Base-by-base conservation (phyloP, 2,329 filamentous ascomycete species). In the Penicillium sp. region DNA sequence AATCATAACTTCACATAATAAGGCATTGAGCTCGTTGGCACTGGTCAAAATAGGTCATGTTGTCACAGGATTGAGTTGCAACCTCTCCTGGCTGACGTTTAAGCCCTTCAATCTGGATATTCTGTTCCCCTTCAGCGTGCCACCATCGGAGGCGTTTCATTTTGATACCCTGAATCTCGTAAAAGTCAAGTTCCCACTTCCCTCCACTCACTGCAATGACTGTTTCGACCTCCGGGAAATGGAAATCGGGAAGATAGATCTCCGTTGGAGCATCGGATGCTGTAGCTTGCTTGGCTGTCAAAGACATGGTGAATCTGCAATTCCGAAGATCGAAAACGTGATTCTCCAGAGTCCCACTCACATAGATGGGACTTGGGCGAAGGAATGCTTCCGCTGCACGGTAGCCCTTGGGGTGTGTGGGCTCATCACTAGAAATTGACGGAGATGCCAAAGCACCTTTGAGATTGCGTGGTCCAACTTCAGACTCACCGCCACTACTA, bases 331-430 rank as follows among this genome's bases (percentile, higher is more conserved):
- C 91, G 67, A 99, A 99, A 2, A 86, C 88, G 67, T 90, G 89
- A 9, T 82, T 80, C 2, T 82, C 70, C 14, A 97, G 79, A 26
- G 83, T 81, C 9, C 94, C 94, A 47, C 87, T 86, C 0, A 89
- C 89, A 4, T 81, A 80, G 25, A 92, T 86, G 0, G 94, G 90
- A 0, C 88, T 88, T 0, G 94, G 94, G 2, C 94, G 87, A 31
- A 97, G 85, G 67, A 91, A 97, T 0, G 95, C 93, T 74, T 99
- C 93, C 4, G 92, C 93, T 1, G 93, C 94, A 35, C 94, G 89
- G 67, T 89, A 90, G 1, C 94, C 93, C 0, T 87, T 61, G 22
- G 84, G 1, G 83, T 76, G 54, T 82, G 83, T n/a, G 12, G 81
- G 78, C 1, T 75, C 75, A 41, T 79, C 75, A 0, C 86, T 87